A percentile compares a stretch with the other conserved stretches of the same genome.
These are phyloP conservation scores for Rickenella mellea DNA, from an alignment of 768 basidiomycete genomes.

Conservation along the genomic window DNA sequence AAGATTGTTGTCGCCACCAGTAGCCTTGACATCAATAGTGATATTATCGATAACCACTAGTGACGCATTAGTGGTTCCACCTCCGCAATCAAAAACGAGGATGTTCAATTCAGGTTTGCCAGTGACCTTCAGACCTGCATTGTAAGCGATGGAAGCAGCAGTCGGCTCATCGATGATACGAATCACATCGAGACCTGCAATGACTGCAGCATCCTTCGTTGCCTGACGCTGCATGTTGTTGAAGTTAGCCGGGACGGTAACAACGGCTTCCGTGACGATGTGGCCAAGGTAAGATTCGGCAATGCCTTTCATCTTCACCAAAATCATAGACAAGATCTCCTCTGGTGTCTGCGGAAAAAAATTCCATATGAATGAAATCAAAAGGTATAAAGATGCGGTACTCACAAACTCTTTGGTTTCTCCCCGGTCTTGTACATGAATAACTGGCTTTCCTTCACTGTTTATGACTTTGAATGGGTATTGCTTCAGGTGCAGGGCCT, in stretches of 20 bases:
- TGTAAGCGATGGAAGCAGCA: slow-evolving; percentile 97
- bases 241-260: slow-evolving; percentile 99
- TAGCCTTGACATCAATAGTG: slow-evolving; percentile 98
- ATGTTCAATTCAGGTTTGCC: slow-evolving; percentile 97
- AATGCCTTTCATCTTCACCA: slow-evolving; percentile 99
- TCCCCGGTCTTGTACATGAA: slow-evolving; percentile 90
- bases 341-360: no score
- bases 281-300: slow-evolving; percentile 99
- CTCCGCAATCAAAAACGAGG: slow-evolving; percentile 98
- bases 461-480: slow-evolving; percentile 98
- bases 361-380: no score
- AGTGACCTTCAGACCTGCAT: slow-evolving; percentile 91
- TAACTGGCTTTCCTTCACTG: slow-evolving; percentile 93
- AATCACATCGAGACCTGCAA: slow-evolving; percentile 96
- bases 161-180: slow-evolving; percentile 99
- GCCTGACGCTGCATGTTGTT: slow-evolving; percentile 99
- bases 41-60: slow-evolving; percentile 95
- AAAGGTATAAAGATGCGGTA: no score
- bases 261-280: slow-evolving; percentile 96
- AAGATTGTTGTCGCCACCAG: slow-evolving; percentile 97
- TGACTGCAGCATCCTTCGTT: slow-evolving; percentile 98
- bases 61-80: slow-evolving; percentile 99
- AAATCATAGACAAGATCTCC: slow-evolving; percentile 99
- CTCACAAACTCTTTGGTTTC: slow-evolving; percentile 94
- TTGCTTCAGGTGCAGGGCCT: slow-evolving; percentile 93